Percentiles rank a stretch among this genome's conserved stretches.
Evolutionary conservation across 805 yeast species (phyloP).

Genomic region (Soucietia sequanensis): DNA sequence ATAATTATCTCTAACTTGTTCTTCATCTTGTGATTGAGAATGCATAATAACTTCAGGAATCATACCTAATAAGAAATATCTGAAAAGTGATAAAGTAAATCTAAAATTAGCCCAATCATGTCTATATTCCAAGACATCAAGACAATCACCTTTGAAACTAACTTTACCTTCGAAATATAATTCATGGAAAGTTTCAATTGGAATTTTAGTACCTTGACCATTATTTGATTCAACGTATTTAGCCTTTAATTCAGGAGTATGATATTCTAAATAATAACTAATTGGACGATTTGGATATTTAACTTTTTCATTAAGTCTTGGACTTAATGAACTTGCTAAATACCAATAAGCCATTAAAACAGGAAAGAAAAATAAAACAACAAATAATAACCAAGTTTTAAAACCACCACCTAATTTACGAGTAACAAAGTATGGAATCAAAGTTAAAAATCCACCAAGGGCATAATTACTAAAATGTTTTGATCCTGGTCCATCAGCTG

Average conservation of each 20-base stretch:
- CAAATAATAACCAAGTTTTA: slow-evolving; percentile 63
- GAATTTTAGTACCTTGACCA: slow-evolving; percentile 73
- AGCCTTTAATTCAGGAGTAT: slow-evolving; percentile 62
- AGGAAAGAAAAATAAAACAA: slow-evolving; percentile 58
- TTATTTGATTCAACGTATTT: slow-evolving; percentile 54
- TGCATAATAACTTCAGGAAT: slow-evolving; percentile 92
- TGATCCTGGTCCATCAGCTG: slow-evolving; percentile 90
- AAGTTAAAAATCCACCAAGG: slow-evolving; percentile 47
- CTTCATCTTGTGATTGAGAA: slow-evolving; percentile 92
- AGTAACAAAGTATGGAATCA: slow-evolving; percentile 62
- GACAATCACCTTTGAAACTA: slow-evolving; percentile 81
- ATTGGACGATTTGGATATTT: slow-evolving; percentile 74
- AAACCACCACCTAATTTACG: slow-evolving; percentile 69
- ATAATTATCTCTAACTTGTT: slow-evolving; percentile 92
- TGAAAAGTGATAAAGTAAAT: slow-evolving; percentile 75
- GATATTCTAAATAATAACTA: slow-evolving; percentile 78
- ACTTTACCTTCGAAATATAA: slow-evolving; percentile 82
- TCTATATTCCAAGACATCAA: slow-evolving; percentile 80
- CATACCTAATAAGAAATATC: slow-evolving; percentile 79
- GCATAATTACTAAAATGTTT: slow-evolving; percentile 67
- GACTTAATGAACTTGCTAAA: slow-evolving; percentile 69
- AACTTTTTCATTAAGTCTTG: slow-evolving; percentile 77
- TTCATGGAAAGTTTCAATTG: slow-evolving; percentile 91
- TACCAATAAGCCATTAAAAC: slow-evolving; percentile 84
- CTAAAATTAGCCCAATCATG: slow-evolving; percentile 89